phyloP scores from a whole-genome alignment of 2,329 filamentous ascomycete species.

The Byssoonygena ceratinophila region DNA sequence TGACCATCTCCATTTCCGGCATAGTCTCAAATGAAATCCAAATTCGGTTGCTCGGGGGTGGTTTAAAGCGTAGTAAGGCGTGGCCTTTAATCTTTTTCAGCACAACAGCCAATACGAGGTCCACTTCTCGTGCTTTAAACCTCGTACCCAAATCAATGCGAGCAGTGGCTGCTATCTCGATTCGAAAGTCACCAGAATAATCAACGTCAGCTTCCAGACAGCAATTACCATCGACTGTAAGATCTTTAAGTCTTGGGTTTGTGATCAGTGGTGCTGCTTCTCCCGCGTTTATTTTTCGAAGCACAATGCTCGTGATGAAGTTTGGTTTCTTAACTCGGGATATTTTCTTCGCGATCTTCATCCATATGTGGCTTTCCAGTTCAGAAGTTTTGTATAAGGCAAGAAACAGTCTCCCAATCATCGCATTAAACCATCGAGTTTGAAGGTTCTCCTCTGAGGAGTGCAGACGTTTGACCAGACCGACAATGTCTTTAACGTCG shows the following conservation, averaged over 20 bases:
- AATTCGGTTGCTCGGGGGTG: constrained; percentile 87
- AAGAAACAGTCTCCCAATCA: constrained; percentile 80
- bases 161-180: constrained; percentile 86
- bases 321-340: constrained; percentile 82
- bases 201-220: constrained; percentile 75
- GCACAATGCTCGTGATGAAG: constrained; percentile 74
- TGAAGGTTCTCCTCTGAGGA: constrained; percentile 84
- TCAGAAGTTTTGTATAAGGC: constrained; percentile 76
- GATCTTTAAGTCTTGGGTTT: constrained; percentile 73
- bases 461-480: constrained; percentile 79
- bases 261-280: constrained; percentile 79
- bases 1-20: constrained; percentile 86
- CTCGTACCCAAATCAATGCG: constrained; percentile 80
- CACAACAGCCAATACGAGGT: constrained; percentile 74
- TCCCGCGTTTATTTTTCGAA: constrained; percentile 75
- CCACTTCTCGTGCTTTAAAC: constrained; percentile 84
- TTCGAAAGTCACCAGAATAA: constrained; percentile 78
- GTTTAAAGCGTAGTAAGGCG: constrained; percentile 75
- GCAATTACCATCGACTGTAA: constrained; percentile 85
- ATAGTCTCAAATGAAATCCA: constrained; percentile 94
- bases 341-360: constrained; percentile 93
- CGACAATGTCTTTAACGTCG: constrained; percentile 75
- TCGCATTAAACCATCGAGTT: constrained; percentile 84
- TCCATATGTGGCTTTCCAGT: constrained; percentile 64
- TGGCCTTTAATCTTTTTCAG: constrained; percentile 80